These are phyloP conservation scores for Chlamydomonas sp. DNA, from an alignment of 139 green algal genomes.

Conservation along the genomic window DNA sequence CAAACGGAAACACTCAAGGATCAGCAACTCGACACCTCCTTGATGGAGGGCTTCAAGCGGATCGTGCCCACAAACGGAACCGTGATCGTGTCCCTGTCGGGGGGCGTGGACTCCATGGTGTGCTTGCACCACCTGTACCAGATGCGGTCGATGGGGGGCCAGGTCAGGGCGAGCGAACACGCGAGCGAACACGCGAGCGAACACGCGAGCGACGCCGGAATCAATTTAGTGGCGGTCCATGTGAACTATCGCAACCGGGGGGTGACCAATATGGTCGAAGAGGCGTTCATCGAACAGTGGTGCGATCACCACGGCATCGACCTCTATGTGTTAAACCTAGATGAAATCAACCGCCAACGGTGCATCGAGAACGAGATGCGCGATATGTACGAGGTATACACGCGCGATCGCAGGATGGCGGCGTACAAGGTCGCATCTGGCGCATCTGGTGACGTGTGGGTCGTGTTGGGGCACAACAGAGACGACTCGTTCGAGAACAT, in stretches of 20 bases:
- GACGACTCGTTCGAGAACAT: not conserved
- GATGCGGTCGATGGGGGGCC: no score
- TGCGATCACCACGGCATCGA: not conserved
- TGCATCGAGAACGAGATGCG: not conserved
- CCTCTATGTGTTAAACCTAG: not conserved
- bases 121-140: not conserved
- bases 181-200: no score
- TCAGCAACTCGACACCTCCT: not conserved
- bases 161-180: no score
- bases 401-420: not conserved
- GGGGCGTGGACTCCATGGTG: not conserved
- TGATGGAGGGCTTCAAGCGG: not conserved
- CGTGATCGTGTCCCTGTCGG: not conserved
- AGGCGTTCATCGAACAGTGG: not conserved
- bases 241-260: not conserved
- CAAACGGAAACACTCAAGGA: not conserved
- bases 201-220: no score
- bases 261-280: not conserved
- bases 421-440: no score
- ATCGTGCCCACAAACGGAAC: not conserved
- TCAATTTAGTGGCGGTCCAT: not conserved
- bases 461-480: not conserved
- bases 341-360: not conserved
- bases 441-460: no score
- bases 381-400: not conserved